These are phyloP conservation scores for Mytilinidion resinicola DNA, from an alignment of 495 filamentous ascomycete species.

Conservation along the genomic window DNA sequence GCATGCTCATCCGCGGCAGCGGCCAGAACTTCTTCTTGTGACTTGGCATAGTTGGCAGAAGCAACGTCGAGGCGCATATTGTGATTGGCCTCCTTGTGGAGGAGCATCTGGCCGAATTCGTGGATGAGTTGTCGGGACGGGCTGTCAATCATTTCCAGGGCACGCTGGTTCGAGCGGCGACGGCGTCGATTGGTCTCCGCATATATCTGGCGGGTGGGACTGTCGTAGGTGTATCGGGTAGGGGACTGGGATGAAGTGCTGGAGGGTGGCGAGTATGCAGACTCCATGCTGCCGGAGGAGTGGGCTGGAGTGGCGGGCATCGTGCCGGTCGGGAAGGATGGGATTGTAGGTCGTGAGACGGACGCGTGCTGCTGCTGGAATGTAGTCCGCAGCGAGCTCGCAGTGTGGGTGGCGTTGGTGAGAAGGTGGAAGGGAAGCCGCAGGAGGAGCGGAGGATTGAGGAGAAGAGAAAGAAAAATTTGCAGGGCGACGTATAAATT, in stretches of 20 bases:
- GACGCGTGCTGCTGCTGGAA: neutral
- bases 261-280: slow-evolving; percentile 7
- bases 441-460: neutral
- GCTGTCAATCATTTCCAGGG: slow-evolving; percentile 7
- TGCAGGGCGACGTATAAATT: too few relatives aligned
- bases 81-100: slow-evolving; percentile 24
- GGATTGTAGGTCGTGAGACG: neutral
- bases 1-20: slow-evolving; percentile 57
- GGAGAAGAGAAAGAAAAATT: too few relatives aligned
- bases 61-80: slow-evolving; percentile 12
- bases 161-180: neutral
- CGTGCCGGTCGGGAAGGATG: neutral
- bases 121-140: slow-evolving; percentile 24
- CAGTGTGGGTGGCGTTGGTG: neutral
- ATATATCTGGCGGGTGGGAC: slow-evolving; percentile 1
- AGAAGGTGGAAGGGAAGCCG: neutral
- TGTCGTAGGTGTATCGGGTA: slow-evolving; percentile 6
- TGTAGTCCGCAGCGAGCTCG: neutral
- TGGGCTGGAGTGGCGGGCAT: slow-evolving; percentile 13
- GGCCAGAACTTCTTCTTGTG: slow-evolving; percentile 57
- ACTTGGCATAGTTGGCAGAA: slow-evolving; percentile 5
- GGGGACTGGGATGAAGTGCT: slow-evolving; percentile 14
- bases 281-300: slow-evolving; percentile 14
- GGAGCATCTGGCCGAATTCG: slow-evolving; percentile 29
- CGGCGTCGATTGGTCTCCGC: neutral